Conservation (phyloP, 306 rosid genomes). For the Cicer yamashitae region DNA sequence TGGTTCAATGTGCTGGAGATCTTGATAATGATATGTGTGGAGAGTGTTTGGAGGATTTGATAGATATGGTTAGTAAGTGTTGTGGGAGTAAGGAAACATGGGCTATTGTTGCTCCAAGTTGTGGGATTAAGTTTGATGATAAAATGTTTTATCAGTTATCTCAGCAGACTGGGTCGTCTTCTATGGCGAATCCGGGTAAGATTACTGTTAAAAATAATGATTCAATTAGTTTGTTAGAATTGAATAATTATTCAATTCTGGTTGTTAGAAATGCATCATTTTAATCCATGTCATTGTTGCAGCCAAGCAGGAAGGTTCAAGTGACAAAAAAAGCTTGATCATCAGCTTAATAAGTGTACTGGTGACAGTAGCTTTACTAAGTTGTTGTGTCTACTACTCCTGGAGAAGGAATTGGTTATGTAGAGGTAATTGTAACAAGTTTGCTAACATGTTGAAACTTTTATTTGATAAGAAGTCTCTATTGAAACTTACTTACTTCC, state of each 20-base stretch:
- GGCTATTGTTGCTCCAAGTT: slow-evolving; percentile 39
- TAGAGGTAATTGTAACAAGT: neutral
- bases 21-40: slow-evolving; percentile 33
- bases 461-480: neutral
- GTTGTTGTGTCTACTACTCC: slow-evolving; percentile 27
- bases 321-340: slow-evolving; percentile 29
- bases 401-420: neutral
- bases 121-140: slow-evolving; percentile 45
- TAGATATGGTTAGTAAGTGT: slow-evolving; percentile 36
- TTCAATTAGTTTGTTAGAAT: too few relatives aligned
- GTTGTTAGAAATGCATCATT: neutral
- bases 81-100: slow-evolving; percentile 41
- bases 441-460: neutral
- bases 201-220: too few relatives aligned
- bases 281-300: neutral
- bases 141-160: slow-evolving; percentile 34
- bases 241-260: too few relatives aligned
- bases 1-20: slow-evolving; percentile 55
- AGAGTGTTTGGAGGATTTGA: slow-evolving; percentile 46
- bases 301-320: neutral
- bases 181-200: slow-evolving; percentile 17
- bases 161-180: slow-evolving; percentile 30
- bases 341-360: slow-evolving; percentile 36
- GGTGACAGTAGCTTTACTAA: slow-evolving; percentile 35
- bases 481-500: slow-evolving; percentile 1